Conservation (phyloP, 1,284 basidiomycete species). For the Ceratobasidium theobromae region DNA sequence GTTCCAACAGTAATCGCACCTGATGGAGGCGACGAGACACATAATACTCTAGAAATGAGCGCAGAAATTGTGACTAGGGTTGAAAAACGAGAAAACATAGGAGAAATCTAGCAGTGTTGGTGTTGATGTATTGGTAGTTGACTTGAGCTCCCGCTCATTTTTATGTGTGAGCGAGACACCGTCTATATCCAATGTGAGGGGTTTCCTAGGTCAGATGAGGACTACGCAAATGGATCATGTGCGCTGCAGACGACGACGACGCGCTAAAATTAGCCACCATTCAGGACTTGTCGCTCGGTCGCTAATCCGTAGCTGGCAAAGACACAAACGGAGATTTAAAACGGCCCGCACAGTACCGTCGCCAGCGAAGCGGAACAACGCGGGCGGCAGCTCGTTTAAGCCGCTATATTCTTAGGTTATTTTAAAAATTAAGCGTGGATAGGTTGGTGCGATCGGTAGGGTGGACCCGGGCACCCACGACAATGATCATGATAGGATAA, state of each 20-base stretch:
- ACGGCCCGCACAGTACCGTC: neutral
- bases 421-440: no score
- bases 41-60: neutral
- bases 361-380: neutral
- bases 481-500: neutral
- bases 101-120: no score
- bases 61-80: no score
- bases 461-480: no score
- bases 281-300: neutral
- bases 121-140: no score
- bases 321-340: neutral
- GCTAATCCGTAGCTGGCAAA: neutral
- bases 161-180: no score
- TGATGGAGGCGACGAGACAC: conserved; percentile 24
- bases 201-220: neutral
- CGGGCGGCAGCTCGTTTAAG: no score
- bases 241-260: neutral
- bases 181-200: no score
- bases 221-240: neutral
- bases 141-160: no score
- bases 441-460: no score
- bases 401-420: no score
- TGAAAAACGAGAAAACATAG: no score
- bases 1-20: conserved; percentile 34
- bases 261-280: neutral